These are phyloP conservation scores for Phaeosphaeriaceae sp. DNA, from an alignment of 2,329 filamentous ascomycete species.

Conservation along the genomic window DNA sequence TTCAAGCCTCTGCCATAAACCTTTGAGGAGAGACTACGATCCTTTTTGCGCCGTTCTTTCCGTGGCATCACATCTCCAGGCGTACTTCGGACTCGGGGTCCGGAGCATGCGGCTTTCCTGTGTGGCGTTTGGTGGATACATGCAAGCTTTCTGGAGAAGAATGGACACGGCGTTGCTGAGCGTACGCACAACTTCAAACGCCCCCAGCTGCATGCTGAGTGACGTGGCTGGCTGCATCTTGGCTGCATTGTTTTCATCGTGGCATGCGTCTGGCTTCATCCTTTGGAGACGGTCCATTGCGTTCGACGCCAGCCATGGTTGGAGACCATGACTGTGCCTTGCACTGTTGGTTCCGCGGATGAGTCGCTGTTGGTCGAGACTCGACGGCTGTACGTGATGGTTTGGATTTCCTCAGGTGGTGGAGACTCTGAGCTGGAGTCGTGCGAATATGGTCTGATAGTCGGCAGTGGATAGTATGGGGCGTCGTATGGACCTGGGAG, in stretches of 20 bases:
- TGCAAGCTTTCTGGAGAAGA: not conserved
- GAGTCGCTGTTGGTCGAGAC: constrained; percentile 33
- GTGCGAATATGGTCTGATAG: constrained; percentile 26
- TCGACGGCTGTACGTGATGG: constrained; percentile 34
- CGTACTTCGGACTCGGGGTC: not conserved
- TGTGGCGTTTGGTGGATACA: not conserved
- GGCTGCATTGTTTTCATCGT: not conserved
- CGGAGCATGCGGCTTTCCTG: not conserved
- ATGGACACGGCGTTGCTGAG: not conserved
- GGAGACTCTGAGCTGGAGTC: constrained; percentile 7
- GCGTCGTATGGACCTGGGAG: constrained; percentile 47
- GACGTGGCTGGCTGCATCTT: constrained; percentile 2
- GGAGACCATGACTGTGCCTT: constrained; percentile 36
- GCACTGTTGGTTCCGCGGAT: constrained; percentile 19
- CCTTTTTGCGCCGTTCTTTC: not conserved
- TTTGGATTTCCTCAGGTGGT: constrained; percentile 10
- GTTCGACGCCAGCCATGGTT: constrained; percentile 43
- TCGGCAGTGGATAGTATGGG: constrained; percentile 43
- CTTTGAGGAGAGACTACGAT: not conserved
- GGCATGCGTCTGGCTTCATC: constrained; percentile 22
- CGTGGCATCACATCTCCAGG: not conserved
- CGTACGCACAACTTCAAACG: not conserved
- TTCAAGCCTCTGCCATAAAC: constrained; percentile 6
- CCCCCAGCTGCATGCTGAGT: not conserved
- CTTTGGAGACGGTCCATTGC: constrained; percentile 42